Evolutionary conservation across 352 stramenopile genomes (phyloP), one percentile per base, ranked within the genome.

Genomic region (Blastocystis sp.): DNA sequence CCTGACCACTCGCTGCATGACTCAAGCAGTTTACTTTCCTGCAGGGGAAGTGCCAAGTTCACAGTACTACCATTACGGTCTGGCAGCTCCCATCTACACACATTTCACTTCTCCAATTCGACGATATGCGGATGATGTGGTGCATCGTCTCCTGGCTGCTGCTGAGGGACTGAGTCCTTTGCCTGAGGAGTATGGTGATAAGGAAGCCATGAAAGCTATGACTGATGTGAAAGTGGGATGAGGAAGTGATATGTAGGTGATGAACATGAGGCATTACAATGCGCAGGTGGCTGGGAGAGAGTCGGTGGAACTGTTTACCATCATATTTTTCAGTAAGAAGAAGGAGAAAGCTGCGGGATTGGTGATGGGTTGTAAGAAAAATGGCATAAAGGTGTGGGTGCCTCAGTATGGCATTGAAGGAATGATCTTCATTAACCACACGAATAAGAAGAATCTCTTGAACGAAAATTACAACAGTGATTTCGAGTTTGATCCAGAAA

Each of bases 101-200:
- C 97, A 99, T 92, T 99, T 99, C 90, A 99, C 97, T 41, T 98
- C 95, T n/a, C 97, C 97, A 3, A 99, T 99, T 92, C 94, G 95
- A 26, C 94, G 95, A 64, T 98, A 99, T 92, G 96, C 97, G 0
- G 97, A 99, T 91, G 95, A 99, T 20, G 95, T 98, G 62, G 97
- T 99, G 26, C 97, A 99, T 92, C 95, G 97, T 0, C 90, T 99
- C 24, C 91, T 99, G 2, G 96, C 96, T 45, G 97, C 97, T 9
- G 95, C 96, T 30, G 98, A 99, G 73, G 95, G 95, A 20, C 95
- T 98, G n/a, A 93, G 94, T 11, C 94, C 96, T 11, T 92, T 99
- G 54, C 97, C 97, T 13, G 79, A 91, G 9, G 93, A 93, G 62
- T 96, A 98, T 90, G 93, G 97, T 16, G 96, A 96, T 75, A 96